phyloP scores from a whole-genome alignment of 345 rosid genomes.

The Populus davidiana region DNA sequence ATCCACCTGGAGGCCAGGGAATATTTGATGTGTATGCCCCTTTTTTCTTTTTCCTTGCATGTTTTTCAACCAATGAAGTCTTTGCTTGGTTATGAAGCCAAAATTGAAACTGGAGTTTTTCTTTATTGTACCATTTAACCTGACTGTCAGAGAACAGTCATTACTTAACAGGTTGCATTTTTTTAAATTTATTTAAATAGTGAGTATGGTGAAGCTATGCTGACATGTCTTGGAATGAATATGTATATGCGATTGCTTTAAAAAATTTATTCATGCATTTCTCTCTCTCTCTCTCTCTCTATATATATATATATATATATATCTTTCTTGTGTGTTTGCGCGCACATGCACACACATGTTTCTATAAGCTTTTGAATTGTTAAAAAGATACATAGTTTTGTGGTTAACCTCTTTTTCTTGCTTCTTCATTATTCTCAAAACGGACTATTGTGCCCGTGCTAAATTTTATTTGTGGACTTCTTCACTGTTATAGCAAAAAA shows the following conservation, averaged over 20 bases:
- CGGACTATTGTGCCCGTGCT: neutral
- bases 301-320: too few species aligned
- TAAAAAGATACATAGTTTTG: neutral
- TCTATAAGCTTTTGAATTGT: neutral
- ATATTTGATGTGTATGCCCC: slow-evolving; percentile 31
- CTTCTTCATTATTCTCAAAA: neutral
- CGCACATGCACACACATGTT: neutral
- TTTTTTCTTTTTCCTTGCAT: neutral
- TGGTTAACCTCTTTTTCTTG: neutral
- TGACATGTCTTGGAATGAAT: neutral
- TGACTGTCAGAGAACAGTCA: neutral
- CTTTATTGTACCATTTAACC: neutral
- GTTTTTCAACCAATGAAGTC: neutral
- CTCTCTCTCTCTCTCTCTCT: neutral
- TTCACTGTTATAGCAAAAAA: neutral
- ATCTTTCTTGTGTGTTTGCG: neutral
- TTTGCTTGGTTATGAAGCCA: slow-evolving; percentile 3
- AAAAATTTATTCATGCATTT: neutral
- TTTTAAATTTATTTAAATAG: neutral
- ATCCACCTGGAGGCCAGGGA: slow-evolving; percentile 28
- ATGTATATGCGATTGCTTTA: neutral
- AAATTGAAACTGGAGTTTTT: neutral
- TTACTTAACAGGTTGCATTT: neutral
- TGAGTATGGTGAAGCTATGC: neutral
- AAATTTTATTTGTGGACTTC: neutral